Percentiles rank a stretch among this genome's conserved stretches.
Evolutionary conservation across 768 basidiomycete genomes (phyloP).

Genomic region (Megacollybia marginata): DNA sequence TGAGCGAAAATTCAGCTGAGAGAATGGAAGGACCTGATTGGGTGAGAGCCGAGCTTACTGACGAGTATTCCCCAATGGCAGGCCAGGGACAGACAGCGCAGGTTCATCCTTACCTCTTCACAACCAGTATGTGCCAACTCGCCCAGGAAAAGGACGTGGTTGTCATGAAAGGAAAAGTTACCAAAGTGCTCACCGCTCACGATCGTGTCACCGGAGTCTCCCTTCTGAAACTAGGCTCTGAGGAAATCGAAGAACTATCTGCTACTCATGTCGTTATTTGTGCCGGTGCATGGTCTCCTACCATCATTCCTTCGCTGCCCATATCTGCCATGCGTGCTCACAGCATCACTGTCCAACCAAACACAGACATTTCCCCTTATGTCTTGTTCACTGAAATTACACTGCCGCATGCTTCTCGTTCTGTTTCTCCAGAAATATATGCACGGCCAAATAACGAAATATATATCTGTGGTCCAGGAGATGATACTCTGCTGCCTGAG

Average conservation of each 20-base stretch:
- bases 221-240: constrained; percentile 20
- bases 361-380: constrained; percentile 54
- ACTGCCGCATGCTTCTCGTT: constrained; percentile 12
- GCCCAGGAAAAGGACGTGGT: constrained; percentile 47
- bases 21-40: constrained; percentile 38
- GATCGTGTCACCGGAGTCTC: constrained; percentile 28
- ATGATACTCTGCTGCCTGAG: constrained; percentile 59
- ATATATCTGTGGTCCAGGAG: constrained; percentile 76
- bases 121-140: constrained; percentile 61
- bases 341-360: constrained; percentile 52
- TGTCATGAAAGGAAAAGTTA: constrained; percentile 40
- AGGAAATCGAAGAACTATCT: constrained; percentile 26
- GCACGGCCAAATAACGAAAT: constrained; percentile 64
- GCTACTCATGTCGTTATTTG: constrained; percentile 70
- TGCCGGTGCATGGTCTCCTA: constrained; percentile 84
- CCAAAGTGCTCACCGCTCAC: constrained; percentile 39
- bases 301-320: constrained; percentile 47
- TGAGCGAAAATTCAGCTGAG: constrained; percentile 20
- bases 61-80: constrained; percentile 56
- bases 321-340: constrained; percentile 64
- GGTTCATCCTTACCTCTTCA: constrained; percentile 72
- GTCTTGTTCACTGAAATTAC: constrained; percentile 78
- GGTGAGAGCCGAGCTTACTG: constrained; percentile 52
- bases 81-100: constrained; percentile 52
- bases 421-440: constrained; percentile 60